phyloP scores from a whole-genome alignment of 768 basidiomycete species.

The Candolleomyces aberdarensis region DNA sequence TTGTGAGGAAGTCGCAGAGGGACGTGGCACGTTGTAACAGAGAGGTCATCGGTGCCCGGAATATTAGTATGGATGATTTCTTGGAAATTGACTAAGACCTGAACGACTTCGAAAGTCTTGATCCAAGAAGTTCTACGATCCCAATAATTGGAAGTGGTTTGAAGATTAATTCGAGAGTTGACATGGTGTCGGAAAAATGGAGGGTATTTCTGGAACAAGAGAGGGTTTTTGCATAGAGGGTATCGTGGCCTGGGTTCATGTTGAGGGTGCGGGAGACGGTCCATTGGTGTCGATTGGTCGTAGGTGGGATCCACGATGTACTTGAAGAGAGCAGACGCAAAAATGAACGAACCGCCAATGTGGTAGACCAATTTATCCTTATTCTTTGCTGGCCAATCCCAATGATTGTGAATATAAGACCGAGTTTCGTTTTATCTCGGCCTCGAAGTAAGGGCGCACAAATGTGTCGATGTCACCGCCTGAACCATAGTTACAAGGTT shows the following conservation, averaged over 20 bases:
- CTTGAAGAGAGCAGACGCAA: background rate
- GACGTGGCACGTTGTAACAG: no score
- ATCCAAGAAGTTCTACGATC: background rate
- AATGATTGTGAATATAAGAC: background rate
- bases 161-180: background rate
- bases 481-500: background rate
- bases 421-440: background rate
- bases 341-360: conserved; percentile 19
- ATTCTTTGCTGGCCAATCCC: background rate
- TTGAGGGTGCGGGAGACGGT: background rate
- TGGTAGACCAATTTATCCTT: background rate
- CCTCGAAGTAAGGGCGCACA: background rate
- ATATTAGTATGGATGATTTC: no score
- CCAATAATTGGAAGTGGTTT: background rate
- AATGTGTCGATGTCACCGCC: background rate
- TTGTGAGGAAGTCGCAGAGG: no score
- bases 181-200: background rate
- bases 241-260: background rate
- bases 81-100: no score
- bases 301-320: background rate
- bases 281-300: background rate
- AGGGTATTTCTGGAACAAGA: background rate
- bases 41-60: no score
- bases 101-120: no score
- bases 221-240: background rate